These are phyloP conservation scores for Tuber umbilicatum DNA, from an alignment of 495 filamentous ascomycete genomes.

Conservation along the genomic window DNA sequence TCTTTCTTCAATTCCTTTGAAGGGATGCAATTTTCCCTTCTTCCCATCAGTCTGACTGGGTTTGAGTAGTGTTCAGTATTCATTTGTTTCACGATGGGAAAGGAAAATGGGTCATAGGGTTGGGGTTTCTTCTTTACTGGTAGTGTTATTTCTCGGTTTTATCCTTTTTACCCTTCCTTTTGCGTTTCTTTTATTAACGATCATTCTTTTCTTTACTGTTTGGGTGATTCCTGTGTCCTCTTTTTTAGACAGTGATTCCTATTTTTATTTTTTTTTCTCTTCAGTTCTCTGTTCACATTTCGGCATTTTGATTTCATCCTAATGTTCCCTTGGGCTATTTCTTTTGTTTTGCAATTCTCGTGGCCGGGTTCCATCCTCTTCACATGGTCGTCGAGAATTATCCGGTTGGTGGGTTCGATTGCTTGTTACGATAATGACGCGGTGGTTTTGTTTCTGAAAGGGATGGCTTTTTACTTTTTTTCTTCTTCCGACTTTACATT, in stretches of 20 bases:
- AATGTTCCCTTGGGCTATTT: constrained; percentile 17
- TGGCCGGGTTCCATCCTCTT: constrained; percentile 12
- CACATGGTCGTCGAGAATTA: neutral
- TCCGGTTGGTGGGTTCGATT: constrained; percentile 2
- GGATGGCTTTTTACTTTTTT: constrained; percentile 34
- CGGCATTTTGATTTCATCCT: constrained; percentile 5
- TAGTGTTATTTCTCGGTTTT: neutral
- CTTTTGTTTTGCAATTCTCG: constrained; percentile 15
- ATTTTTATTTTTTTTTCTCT: constrained; percentile 30
- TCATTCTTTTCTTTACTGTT: constrained; percentile 21
- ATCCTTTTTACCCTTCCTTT: constrained; percentile 42
- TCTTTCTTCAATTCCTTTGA: constrained; percentile 7
- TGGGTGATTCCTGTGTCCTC: constrained; percentile 32
- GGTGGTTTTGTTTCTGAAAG: neutral
- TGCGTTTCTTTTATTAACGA: constrained; percentile 21
- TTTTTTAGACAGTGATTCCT: constrained; percentile 29
- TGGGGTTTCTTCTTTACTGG: constrained; percentile 36
- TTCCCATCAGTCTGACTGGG: constrained; percentile 24
- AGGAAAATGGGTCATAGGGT: constrained; percentile 43
- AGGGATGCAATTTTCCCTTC: constrained; percentile 30
- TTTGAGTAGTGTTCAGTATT: constrained; percentile 29
- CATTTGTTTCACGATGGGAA: constrained; percentile 44
- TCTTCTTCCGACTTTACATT: neutral
- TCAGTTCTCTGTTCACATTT: constrained; percentile 11
- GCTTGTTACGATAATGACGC: constrained; percentile 9